Conservation (phyloP, 148 eudicot genomes). For the Bassia scoparia region DNA sequence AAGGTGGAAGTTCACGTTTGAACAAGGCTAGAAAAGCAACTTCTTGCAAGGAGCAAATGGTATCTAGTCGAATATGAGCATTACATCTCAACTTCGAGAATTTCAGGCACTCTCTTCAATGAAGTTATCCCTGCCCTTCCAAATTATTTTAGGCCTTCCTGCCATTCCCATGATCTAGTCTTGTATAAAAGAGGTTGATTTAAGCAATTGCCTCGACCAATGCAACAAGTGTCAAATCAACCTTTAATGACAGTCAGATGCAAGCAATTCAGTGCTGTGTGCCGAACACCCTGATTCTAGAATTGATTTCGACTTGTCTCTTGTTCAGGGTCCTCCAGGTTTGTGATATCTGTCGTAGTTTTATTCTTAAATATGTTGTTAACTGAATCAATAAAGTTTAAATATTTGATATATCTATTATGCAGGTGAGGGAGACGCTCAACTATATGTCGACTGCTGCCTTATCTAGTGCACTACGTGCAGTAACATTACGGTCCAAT, state of each 20-base stretch:
- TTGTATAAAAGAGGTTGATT: slow-evolving; percentile 40
- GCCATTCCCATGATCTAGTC: slow-evolving; percentile 34
- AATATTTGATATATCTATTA: slow-evolving; percentile 10
- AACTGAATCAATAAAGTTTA: neutral
- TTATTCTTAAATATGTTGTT: slow-evolving; percentile 10
- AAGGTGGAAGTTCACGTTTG: slow-evolving; percentile 62
- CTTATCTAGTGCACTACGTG: slow-evolving; percentile 81
- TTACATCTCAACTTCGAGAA: slow-evolving; percentile 93
- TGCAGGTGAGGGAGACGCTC: slow-evolving; percentile 87
- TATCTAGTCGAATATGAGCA: slow-evolving; percentile 72
- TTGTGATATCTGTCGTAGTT: slow-evolving; percentile 28
- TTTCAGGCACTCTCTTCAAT: slow-evolving; percentile 91
- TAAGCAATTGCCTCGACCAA: slow-evolving; percentile 55
- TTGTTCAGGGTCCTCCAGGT: slow-evolving; percentile 99
- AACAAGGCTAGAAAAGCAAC: slow-evolving; percentile 77
- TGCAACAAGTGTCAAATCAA: slow-evolving; percentile 62
- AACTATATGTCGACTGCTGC: slow-evolving; percentile 91
- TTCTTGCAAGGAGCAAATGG: slow-evolving; percentile 93
- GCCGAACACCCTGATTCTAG: slow-evolving; percentile 43
- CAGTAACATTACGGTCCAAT: slow-evolving; percentile 34
- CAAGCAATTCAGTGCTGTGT: slow-evolving; percentile 76
- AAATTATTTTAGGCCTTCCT: slow-evolving; percentile 57
- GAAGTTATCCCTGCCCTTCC: slow-evolving; percentile 77
- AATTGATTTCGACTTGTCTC: slow-evolving; percentile 58
- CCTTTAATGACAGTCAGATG: slow-evolving; percentile 86